Evolutionary conservation across 305 asterid species (phyloP).

Genomic region (Fraxinus latifolia): DNA sequence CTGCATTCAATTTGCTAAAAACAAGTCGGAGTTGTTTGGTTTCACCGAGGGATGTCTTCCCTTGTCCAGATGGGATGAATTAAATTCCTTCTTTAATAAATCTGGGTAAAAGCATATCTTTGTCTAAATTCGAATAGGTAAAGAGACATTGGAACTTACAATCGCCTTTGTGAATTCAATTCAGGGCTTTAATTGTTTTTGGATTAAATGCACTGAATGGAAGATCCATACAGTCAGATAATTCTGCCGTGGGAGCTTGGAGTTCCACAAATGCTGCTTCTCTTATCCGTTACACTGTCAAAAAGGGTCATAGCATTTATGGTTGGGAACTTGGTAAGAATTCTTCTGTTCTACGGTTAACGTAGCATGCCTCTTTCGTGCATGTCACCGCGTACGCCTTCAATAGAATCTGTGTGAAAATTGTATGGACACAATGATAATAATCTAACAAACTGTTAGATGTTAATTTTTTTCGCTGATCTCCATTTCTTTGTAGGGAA

Average conservation of each 20-base stretch:
- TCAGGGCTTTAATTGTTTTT: slow-evolving; percentile 50
- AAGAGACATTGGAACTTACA: background rate
- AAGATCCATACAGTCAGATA: slow-evolving; percentile 25
- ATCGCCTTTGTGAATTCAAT: background rate
- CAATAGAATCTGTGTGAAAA: background rate
- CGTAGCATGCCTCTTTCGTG: background rate
- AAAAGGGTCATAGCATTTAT: slow-evolving; percentile 39
- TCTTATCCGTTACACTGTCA: slow-evolving; percentile 43
- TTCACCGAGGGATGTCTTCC: slow-evolving; percentile 52
- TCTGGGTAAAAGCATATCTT: slow-evolving; percentile 42
- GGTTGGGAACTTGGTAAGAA: slow-evolving; percentile 64
- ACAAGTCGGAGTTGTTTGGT: slow-evolving; percentile 37
- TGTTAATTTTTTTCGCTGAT: background rate
- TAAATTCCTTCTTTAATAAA: slow-evolving; percentile 46
- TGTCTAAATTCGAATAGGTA: background rate
- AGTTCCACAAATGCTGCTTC: slow-evolving; percentile 50
- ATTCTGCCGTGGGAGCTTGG: slow-evolving; percentile 49
- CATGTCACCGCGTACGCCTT: background rate
- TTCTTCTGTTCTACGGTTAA: background rate
- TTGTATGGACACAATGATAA: background rate
- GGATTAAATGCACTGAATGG: slow-evolving; percentile 62
- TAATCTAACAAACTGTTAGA: background rate
- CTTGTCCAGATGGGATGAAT: slow-evolving; percentile 65
- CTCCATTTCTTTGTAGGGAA: slow-evolving; percentile 30
- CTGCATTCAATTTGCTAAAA: slow-evolving; percentile 39